A percentile compares a stretch with the other conserved stretches of the same genome.
Conservation (phyloP, 257 asterid genomes). For the Paraleonurus japonicus region DNA sequence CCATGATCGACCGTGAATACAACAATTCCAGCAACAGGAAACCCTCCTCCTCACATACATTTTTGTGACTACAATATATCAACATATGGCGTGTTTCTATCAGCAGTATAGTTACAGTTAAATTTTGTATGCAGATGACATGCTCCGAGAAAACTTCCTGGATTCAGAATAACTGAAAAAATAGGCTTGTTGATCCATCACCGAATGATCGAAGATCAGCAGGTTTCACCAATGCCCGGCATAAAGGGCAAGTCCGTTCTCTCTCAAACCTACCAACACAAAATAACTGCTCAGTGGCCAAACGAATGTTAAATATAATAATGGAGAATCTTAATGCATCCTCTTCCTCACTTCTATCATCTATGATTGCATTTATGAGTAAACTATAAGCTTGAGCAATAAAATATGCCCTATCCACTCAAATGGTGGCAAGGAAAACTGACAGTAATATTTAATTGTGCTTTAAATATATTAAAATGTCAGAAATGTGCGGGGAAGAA, state of each 20-base stretch:
- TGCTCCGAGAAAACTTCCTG: slow-evolving; percentile 36
- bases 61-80: slow-evolving; percentile 30
- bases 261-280: slow-evolving; percentile 71
- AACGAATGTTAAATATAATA: too few species aligned
- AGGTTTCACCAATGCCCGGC: slow-evolving; percentile 79
- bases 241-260: slow-evolving; percentile 82
- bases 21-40: slow-evolving; percentile 24
- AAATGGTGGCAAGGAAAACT: not conserved
- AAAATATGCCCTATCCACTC: not conserved
- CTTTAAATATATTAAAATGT: not conserved
- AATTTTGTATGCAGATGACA: slow-evolving; percentile 28
- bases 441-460: not conserved
- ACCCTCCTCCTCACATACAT: slow-evolving; percentile 21
- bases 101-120: slow-evolving; percentile 30
- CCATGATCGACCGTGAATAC: slow-evolving; percentile 13
- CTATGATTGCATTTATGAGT: not conserved
- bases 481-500: not conserved
- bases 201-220: slow-evolving; percentile 70
- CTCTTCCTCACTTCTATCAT: not conserved
- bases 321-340: not conserved
- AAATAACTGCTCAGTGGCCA: too few species aligned
- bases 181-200: slow-evolving; percentile 74
- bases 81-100: slow-evolving; percentile 30
- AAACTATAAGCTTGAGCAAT: not conserved
- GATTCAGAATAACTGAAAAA: slow-evolving; percentile 67